Percentiles rank a stretch among this genome's conserved stretches.
phyloP scores from a whole-genome alignment of 2,329 filamentous ascomycete genomes.

The Alternaria ethzedia region DNA sequence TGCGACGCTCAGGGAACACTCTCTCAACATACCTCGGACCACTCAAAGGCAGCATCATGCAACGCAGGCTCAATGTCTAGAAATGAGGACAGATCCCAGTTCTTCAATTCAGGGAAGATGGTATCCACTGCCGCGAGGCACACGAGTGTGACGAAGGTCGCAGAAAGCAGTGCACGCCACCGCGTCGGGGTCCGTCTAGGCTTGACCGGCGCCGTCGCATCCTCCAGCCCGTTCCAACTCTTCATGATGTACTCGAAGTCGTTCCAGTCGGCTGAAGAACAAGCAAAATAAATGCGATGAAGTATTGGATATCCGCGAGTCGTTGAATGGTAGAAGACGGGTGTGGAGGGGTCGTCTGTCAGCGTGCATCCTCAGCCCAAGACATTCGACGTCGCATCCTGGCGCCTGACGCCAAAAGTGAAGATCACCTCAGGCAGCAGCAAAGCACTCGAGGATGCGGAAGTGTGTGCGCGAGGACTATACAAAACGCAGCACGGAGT shows the following conservation, averaged over 20 bases:
- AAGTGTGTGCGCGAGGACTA: constrained; percentile 1
- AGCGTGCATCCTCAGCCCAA: constrained; percentile 1
- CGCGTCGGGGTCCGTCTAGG: constrained; percentile 16
- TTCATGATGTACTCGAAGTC: constrained; percentile 26
- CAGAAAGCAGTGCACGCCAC: constrained; percentile 14
- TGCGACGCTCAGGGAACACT: constrained; percentile 3
- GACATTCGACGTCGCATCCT: not conserved
- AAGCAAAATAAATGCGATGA: constrained; percentile 3
- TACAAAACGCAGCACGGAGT: constrained; percentile 1
- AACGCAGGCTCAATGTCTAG: constrained; percentile 1
- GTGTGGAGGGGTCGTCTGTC: constrained; percentile 9
- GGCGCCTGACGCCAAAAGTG: not conserved
- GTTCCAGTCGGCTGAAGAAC: not conserved
- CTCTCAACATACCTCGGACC: constrained; percentile 31
- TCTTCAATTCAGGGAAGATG: constrained; percentile 21
- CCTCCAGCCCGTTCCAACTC: constrained; percentile 20
- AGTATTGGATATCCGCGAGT: constrained; percentile 3
- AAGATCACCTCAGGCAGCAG: constrained; percentile 10
- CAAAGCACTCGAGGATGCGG: constrained; percentile 1
- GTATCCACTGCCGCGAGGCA: constrained; percentile 26
- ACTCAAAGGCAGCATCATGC: constrained; percentile 17
- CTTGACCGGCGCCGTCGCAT: constrained; percentile 11
- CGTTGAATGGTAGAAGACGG: not conserved
- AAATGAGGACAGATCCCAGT: constrained; percentile 8
- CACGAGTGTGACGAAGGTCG: constrained; percentile 23